A percentile compares a stretch with the other conserved stretches of the same genome.
phyloP scores from a whole-genome alignment of 1,284 basidiomycete species.

The Phylloboletellus chloephorus region DNA sequence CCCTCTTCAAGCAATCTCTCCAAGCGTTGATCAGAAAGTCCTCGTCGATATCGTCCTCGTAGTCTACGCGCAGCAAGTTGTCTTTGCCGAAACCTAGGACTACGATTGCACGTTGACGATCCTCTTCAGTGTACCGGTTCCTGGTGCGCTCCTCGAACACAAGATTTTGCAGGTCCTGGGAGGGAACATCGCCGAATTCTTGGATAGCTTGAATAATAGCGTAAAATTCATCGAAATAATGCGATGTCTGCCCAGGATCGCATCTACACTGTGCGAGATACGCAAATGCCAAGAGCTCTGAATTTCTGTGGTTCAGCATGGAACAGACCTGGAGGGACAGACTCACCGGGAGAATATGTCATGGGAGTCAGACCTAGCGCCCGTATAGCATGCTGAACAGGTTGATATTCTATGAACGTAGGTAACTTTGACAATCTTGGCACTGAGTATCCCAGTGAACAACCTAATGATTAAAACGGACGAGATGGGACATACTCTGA shows the following conservation, averaged over 20 bases:
- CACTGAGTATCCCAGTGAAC: conserved; percentile 36
- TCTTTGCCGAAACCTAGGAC: conserved; percentile 64
- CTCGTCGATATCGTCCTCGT: conserved; percentile 62
- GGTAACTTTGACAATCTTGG: conserved; percentile 45
- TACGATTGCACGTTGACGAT: conserved; percentile 42
- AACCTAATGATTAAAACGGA: neutral
- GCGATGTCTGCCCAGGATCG: conserved; percentile 55
- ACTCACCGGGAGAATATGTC: conserved; percentile 57
- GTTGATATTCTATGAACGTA: conserved; percentile 35
- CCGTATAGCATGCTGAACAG: conserved; percentile 39
- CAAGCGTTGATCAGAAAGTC: conserved; percentile 65
- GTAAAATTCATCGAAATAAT: conserved; percentile 57
- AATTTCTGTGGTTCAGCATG: conserved; percentile 4
- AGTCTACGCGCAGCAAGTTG: conserved; percentile 53
- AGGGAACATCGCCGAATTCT: conserved; percentile 38
- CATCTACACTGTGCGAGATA: conserved; percentile 76
- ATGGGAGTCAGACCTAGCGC: conserved; percentile 58
- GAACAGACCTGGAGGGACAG: neutral
- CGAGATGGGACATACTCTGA: conserved; percentile 49
- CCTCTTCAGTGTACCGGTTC: conserved; percentile 55
- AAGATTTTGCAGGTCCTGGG: conserved; percentile 49
- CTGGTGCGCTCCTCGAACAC: conserved; percentile 55
- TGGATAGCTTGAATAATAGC: conserved; percentile 47
- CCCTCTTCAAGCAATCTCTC: conserved; percentile 54
- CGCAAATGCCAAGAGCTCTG: conserved; percentile 68